Evolutionary conservation across 257 asterid genomes (phyloP).

Genomic region (Leptodermis oblonga): DNA sequence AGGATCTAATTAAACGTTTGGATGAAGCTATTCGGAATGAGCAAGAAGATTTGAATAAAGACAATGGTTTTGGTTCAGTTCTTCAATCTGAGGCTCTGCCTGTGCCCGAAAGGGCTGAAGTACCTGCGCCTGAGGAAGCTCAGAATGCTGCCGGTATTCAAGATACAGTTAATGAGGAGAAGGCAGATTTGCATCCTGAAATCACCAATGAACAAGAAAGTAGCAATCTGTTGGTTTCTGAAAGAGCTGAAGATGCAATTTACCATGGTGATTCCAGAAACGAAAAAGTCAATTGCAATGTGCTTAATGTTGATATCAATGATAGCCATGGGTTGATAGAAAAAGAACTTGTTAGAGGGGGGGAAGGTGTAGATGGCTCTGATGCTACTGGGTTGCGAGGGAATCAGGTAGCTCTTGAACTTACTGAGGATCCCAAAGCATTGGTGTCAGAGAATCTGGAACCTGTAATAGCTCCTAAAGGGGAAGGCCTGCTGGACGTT

Average conservation of each 20-base stretch:
- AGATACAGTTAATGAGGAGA: neutral
- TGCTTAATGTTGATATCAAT: conserved; percentile 25
- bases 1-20: conserved; percentile 68
- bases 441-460: conserved; percentile 27
- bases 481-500: conserved; percentile 19
- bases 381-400: conserved; percentile 26
- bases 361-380: conserved; percentile 25
- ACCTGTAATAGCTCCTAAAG: conserved; percentile 25
- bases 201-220: conserved; percentile 10
- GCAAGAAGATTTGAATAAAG: conserved; percentile 26
- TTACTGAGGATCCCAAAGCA: conserved; percentile 31
- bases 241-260: neutral
- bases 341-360: conserved; percentile 28
- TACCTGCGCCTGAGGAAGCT: neutral
- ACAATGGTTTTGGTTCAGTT: conserved; percentile 22
- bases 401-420: conserved; percentile 24
- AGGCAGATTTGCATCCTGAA: conserved; percentile 2
- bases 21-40: conserved; percentile 70
- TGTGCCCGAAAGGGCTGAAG: conserved; percentile 25
- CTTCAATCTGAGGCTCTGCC: conserved; percentile 26
- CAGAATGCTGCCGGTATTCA: neutral
- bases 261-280: conserved; percentile 18
- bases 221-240: neutral
- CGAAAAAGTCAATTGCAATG: conserved; percentile 24
- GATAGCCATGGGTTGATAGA: conserved; percentile 19